phyloP scores from a whole-genome alignment of 352 stramenopile genomes.

The Phytophthora colocasiae region DNA sequence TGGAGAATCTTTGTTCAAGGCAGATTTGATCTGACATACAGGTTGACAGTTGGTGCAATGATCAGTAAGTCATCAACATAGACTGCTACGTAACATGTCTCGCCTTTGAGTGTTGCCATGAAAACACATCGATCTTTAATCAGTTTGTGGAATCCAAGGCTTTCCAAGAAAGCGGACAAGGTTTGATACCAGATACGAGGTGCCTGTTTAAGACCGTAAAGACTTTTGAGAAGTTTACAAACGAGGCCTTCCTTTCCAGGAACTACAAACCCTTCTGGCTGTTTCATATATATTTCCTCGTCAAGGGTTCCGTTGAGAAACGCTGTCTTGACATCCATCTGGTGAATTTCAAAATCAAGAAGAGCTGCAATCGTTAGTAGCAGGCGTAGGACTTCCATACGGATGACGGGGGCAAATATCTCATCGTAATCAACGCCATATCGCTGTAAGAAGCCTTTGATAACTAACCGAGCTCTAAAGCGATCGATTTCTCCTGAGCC shows the following conservation, averaged over 20 bases:
- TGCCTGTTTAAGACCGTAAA: not conserved
- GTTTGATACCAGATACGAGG: conserved; percentile 4
- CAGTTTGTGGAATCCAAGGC: conserved; percentile 4
- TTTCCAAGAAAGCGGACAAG: conserved; percentile 1
- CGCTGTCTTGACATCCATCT: too few species aligned
- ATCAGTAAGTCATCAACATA: too few species aligned
- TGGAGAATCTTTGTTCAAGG: conserved; percentile 21
- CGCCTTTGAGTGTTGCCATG: too few species aligned
- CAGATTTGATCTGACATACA: conserved; percentile 12
- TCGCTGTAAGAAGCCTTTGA: too few species aligned
- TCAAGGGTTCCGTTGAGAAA: conserved; percentile 15
- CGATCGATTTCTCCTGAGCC: too few species aligned
- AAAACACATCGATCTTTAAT: not conserved
- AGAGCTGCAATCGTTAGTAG: too few species aligned
- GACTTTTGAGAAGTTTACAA: not conserved
- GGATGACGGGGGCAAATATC: too few species aligned
- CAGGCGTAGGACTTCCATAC: too few species aligned
- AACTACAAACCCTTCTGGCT: conserved; percentile 5
- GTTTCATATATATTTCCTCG: conserved; percentile 32
- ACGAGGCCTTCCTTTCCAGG: not conserved
- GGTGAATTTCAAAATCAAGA: too few species aligned
- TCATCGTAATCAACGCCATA: too few species aligned
- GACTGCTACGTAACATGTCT: too few species aligned
- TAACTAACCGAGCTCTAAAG: too few species aligned
- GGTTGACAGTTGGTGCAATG: not conserved